Conservation (phyloP, 768 basidiomycete genomes). For the Leccinum fibrillosum region DNA sequence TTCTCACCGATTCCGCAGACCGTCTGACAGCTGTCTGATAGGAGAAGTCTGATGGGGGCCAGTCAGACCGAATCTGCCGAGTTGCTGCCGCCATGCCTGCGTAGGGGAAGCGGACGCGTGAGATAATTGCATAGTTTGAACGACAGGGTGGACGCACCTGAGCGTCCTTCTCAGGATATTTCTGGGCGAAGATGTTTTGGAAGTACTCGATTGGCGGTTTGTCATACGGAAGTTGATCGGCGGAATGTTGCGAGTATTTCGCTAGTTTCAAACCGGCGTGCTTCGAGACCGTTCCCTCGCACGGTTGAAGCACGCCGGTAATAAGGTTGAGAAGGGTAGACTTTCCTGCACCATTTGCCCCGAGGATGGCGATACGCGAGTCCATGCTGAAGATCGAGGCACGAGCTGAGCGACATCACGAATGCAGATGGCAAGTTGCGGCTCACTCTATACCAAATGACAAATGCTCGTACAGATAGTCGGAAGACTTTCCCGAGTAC, state of each 20-base stretch:
- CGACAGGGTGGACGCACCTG: conserved; percentile 39
- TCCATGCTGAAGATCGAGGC: conserved; percentile 63
- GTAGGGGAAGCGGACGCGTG: conserved; percentile 4
- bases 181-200: conserved; percentile 70
- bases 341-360: conserved; percentile 94
- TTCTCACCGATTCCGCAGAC: conserved; percentile 85
- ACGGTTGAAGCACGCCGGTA: conserved; percentile 75
- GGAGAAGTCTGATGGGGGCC: conserved; percentile 92
- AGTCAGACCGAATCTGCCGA: conserved; percentile 93
- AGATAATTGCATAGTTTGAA: conserved; percentile 8
- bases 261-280: conserved; percentile 90
- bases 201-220: conserved; percentile 91
- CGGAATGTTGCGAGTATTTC: conserved; percentile 98
- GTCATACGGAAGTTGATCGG: conserved; percentile 97
- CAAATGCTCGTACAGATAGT: conserved; percentile 84
- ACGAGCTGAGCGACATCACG: conserved; percentile 4
- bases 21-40: conserved; percentile 93
- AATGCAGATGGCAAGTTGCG: not conserved
- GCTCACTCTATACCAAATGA: conserved; percentile 97
- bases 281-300: conserved; percentile 83
- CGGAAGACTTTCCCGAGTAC: conserved; percentile 85
- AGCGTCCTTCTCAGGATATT: conserved; percentile 92
- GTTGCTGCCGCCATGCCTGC: conserved; percentile 90
- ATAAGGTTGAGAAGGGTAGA: conserved; percentile 90
- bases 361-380: conserved; percentile 92